A percentile compares a stretch with the other conserved stretches of the same genome.
Evolutionary conservation across 2,329 filamentous ascomycete genomes (phyloP).

Genomic region (Emmonsiellopsis sp.): DNA sequence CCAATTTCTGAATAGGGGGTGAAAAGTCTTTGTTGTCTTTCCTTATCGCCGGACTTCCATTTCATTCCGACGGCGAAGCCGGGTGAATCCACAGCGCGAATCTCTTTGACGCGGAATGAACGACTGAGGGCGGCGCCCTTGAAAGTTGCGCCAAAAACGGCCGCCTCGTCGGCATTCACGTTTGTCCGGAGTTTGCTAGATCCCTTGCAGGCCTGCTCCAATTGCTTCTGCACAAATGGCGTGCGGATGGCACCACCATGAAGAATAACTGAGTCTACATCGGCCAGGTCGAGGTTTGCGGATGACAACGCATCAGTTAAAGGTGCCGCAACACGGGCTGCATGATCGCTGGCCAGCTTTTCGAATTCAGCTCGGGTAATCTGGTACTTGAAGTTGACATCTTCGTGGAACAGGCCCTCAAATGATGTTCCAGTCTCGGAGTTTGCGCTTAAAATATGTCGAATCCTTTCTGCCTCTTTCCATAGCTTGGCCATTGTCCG

Average conservation of each 20-base stretch:
- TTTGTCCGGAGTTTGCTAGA: slow-evolving; percentile 78
- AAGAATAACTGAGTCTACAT: slow-evolving; percentile 84
- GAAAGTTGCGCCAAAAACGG: slow-evolving; percentile 92
- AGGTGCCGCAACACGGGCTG: slow-evolving; percentile 57
- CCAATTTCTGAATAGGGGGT: slow-evolving; percentile 66
- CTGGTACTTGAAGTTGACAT: slow-evolving; percentile 90
- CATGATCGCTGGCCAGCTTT: slow-evolving; percentile 58
- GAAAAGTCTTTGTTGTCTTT: slow-evolving; percentile 74
- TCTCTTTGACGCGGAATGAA: slow-evolving; percentile 96
- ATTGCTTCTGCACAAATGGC: slow-evolving; percentile 83
- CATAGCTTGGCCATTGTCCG: slow-evolving; percentile 81
- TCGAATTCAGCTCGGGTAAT: slow-evolving; percentile 73
- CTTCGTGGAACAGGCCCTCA: slow-evolving; percentile 75
- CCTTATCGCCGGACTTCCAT: slow-evolving; percentile 63
- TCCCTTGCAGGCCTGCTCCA: slow-evolving; percentile 65
- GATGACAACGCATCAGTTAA: slow-evolving; percentile 65
- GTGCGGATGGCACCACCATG: slow-evolving; percentile 85
- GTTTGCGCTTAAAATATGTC: slow-evolving; percentile 91
- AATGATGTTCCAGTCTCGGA: slow-evolving; percentile 69
- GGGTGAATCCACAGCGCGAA: slow-evolving; percentile 68
- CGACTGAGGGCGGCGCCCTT: slow-evolving; percentile 85
- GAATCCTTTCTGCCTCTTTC: slow-evolving; percentile 80
- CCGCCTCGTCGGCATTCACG: slow-evolving; percentile 94
- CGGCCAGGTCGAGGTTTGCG: slow-evolving; percentile 61
- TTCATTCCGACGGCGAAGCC: slow-evolving; percentile 66